A percentile compares a stretch with the other conserved stretches of the same genome.
phyloP scores from a whole-genome alignment of 1,139 yeast genomes.

The Pichia sp. region DNA sequence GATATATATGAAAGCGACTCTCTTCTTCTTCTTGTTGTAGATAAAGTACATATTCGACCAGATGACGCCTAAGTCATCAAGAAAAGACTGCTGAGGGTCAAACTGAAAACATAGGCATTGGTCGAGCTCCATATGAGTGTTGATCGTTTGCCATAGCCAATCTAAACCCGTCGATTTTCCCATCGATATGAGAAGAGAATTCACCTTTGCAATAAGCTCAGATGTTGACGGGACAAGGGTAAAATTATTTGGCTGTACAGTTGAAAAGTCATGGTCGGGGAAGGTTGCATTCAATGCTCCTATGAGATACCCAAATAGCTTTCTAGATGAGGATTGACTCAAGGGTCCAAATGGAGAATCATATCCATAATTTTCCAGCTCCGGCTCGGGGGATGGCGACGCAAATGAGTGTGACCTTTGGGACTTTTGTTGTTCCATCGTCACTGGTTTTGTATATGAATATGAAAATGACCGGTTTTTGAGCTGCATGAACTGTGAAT shows the following conservation, averaged over 20 bases:
- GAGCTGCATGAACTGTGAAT: constrained; percentile 25
- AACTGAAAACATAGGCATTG: constrained; percentile 74
- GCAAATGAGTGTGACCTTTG: constrained; percentile 22
- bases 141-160: constrained; percentile 87
- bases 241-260: constrained; percentile 83
- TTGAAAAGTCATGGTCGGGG: constrained; percentile 92
- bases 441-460: constrained; percentile 20
- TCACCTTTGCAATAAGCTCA: constrained; percentile 64
- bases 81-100: constrained; percentile 71
- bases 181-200: constrained; percentile 70
- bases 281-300: constrained; percentile 87
- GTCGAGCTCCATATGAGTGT: constrained; percentile 73
- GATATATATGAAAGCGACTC: constrained; percentile 79
- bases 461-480: constrained; percentile 27
- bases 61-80: constrained; percentile 67
- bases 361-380: constrained; percentile 6
- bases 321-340: constrained; percentile 72
- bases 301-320: constrained; percentile 83
- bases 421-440: constrained; percentile 10
- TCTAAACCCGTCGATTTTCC: constrained; percentile 53
- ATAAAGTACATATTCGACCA: constrained; percentile 95
- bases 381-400: constrained; percentile 21
- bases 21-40: constrained; percentile 81
- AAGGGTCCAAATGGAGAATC: constrained; percentile 92
- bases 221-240: constrained; percentile 42